A percentile compares a stretch with the other conserved stretches of the same genome.
Evolutionary conservation across 139 green algal species (phyloP).

Genomic region (Coelastrella sp.): DNA sequence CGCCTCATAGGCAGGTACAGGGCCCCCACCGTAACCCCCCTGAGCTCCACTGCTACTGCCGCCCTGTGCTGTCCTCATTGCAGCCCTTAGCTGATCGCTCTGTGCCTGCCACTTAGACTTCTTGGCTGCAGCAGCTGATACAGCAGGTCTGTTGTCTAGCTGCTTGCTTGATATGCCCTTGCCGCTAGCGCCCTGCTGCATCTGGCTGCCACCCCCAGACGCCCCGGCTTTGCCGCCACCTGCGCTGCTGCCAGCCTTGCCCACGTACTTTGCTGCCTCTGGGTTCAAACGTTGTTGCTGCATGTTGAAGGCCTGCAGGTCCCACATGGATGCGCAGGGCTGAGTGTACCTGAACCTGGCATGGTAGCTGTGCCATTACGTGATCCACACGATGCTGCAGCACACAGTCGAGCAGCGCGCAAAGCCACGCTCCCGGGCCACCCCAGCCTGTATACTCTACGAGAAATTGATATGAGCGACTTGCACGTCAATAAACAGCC

Average conservation of each 20-base stretch:
- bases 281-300: neutral
- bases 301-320: slow-evolving; percentile 30
- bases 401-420: neutral
- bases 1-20: neutral
- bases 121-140: slow-evolving; percentile 36
- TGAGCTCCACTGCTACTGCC: slow-evolving; percentile 10
- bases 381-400: too few relatives aligned
- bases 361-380: too few relatives aligned
- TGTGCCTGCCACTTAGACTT: slow-evolving; percentile 74
- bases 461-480: neutral
- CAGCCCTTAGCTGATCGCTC: slow-evolving; percentile 69
- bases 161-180: neutral
- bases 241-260: neutral
- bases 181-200: neutral
- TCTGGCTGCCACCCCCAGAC: neutral
- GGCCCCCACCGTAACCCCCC: neutral
- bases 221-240: neutral
- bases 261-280: neutral
- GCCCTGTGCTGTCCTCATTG: slow-evolving; percentile 56
- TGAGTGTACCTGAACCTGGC: too few relatives aligned
- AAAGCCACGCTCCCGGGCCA: neutral
- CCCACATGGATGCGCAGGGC: neutral
- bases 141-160: slow-evolving; percentile 31
- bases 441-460: too few relatives aligned
- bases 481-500: neutral